Conservation (phyloP, 2,329 filamentous ascomycete genomes). For the Microdochium nivale region DNA sequence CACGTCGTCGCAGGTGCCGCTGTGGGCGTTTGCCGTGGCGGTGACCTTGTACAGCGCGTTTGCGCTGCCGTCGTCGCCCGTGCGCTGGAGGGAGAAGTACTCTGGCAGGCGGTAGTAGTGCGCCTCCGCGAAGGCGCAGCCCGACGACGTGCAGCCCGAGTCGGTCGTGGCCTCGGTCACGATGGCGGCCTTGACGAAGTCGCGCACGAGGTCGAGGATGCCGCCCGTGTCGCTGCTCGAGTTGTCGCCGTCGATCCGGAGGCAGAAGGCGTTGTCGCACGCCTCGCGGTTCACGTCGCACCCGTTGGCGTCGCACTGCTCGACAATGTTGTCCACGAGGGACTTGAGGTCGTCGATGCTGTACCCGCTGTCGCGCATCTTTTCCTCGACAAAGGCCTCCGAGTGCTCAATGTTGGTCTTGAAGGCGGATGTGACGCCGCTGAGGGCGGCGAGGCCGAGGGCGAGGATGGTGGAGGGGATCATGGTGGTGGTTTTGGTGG, state of each 20-base stretch:
- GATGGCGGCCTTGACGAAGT: conserved; percentile 4
- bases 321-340: conserved; percentile 5
- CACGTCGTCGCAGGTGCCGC: neutral
- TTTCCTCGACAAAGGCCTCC: conserved; percentile 2
- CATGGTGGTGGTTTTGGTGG: neutral
- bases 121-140: conserved; percentile 3
- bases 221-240: conserved; percentile 2
- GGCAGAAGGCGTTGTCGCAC: conserved; percentile 4
- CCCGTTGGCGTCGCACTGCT: conserved; percentile 5
- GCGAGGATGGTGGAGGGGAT: neutral
- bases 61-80: conserved; percentile 1
- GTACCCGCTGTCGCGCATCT: conserved; percentile 3
- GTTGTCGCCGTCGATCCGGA: conserved; percentile 6
- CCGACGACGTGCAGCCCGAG: conserved; percentile 3
- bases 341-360: conserved; percentile 3
- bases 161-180: conserved; percentile 3
- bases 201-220: conserved; percentile 4
- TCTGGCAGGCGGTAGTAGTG: conserved; percentile 4
- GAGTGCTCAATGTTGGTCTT: conserved; percentile 4
- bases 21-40: neutral
- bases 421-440: conserved; percentile 1
- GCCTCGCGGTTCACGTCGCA: conserved; percentile 5
- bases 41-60: conserved; percentile 4
- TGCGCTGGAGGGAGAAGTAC: conserved; percentile 4
- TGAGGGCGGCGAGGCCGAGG: conserved; percentile 3